Evolutionary conservation across 352 stramenopile species (phyloP), one percentile per base, ranked within the genome.

Genomic region (Phytophthora pisi): DNA sequence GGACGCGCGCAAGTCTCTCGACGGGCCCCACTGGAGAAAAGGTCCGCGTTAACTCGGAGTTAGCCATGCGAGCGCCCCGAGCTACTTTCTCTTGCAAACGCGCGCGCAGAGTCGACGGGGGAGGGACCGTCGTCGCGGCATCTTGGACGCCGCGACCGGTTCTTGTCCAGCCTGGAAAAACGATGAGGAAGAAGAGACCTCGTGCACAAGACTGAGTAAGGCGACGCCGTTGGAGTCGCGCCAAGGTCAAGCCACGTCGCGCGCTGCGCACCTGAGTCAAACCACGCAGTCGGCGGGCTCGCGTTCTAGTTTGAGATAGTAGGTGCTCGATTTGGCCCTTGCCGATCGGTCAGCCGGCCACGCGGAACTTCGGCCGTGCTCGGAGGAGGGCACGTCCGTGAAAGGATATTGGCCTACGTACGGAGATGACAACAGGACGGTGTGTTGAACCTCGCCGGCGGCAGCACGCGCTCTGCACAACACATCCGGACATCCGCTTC

Each of bases 401-500:
- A 15, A 46, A 57, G 34, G 43, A 36, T 34, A 64, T 56, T 40
- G 40, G 31, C 18, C 31, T n/a, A 57, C 16, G 31, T 38, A 38
- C 30, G 61, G 45, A 49, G 47, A 45, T 24, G 45, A 70, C 55
- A 70, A 67, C n/a, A 23, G 56, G 63, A 75, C 62, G 67, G 59
- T 16, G 57, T 68, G 45, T 72, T 75, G 62, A 75, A 60, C 8
- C 45, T 54, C 34, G 34, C 49, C 51, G 18, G 51, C 65, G 30
- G 9, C 46, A 46, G 26, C 54, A 46, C 26, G 10, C 18, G 52
- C 56, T 24, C 42, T 36, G 61, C 55, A 57, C 23, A 68, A 57
- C 62, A 72, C 67, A 75, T 75, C 62, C 57, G 56, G 42, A 68
- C 57, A 75, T 70, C 61, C 66, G 43, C 36, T 51, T 59, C 59